phyloP scores from a whole-genome alignment of 208 protist species.

The Blechomonas ayalai region DNA sequence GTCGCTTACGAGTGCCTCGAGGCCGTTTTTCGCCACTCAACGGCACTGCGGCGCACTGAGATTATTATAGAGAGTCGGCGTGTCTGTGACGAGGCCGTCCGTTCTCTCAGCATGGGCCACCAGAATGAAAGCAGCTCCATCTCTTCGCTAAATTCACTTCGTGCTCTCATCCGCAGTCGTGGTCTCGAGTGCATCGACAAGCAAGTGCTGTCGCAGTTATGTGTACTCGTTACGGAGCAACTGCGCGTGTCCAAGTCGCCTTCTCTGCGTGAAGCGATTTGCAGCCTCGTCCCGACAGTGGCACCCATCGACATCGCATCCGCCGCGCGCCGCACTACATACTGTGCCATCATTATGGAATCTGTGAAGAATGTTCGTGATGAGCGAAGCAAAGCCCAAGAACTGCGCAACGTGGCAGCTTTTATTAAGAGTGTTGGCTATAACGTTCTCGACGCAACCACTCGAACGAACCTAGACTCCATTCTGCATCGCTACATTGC shows the following conservation, averaged over 20 bases:
- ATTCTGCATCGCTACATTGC: slow-evolving; percentile 84
- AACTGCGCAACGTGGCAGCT: slow-evolving; percentile 74
- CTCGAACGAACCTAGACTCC: slow-evolving; percentile 77
- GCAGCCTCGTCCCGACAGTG: slow-evolving; percentile 84
- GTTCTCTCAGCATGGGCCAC: slow-evolving; percentile 68
- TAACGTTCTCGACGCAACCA: slow-evolving; percentile 71
- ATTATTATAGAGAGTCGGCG: slow-evolving; percentile 74
- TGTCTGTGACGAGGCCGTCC: slow-evolving; percentile 72
- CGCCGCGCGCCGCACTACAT: slow-evolving; percentile 52
- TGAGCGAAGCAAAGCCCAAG: slow-evolving; percentile 65
- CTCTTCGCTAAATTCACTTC: slow-evolving; percentile 61
- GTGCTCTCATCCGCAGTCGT: slow-evolving; percentile 68
- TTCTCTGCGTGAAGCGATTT: slow-evolving; percentile 67
- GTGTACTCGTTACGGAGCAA: slow-evolving; percentile 81
- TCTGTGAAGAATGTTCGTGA: slow-evolving; percentile 89
- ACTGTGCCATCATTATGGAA: slow-evolving; percentile 88
- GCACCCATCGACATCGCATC: slow-evolving; percentile 67
- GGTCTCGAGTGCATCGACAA: slow-evolving; percentile 69
- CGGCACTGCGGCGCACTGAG: slow-evolving; percentile 66
- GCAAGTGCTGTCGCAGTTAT: slow-evolving; percentile 69
- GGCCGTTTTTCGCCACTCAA: slow-evolving; percentile 64
- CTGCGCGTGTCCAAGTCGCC: slow-evolving; percentile 72
- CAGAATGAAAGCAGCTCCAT: slow-evolving; percentile 78
- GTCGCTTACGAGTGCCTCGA: slow-evolving; percentile 83
- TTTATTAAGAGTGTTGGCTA: slow-evolving; percentile 83